These are phyloP conservation scores for Oryza punctata DNA, from an alignment of 176 grass and related monocot species.

Conservation along the genomic window DNA sequence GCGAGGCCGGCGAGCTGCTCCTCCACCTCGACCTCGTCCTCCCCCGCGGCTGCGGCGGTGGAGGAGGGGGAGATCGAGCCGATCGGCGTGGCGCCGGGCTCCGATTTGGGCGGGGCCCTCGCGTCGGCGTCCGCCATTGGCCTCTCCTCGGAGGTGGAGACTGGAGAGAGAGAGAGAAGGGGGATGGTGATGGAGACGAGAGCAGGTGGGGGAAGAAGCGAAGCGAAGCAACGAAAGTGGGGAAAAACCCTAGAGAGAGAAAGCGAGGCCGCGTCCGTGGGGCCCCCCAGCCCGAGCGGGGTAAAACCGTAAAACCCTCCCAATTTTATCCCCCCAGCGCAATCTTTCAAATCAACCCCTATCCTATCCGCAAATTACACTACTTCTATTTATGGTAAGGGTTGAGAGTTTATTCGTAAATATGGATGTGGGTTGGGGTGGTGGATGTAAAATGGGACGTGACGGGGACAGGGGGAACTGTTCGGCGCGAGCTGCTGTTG, in stretches of 20 bases:
- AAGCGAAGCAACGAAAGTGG: conserved; percentile 23
- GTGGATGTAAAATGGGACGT: background rate
- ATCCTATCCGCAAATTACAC: rapidly evolving
- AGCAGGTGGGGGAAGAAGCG: conserved; percentile 40
- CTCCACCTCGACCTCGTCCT: background rate
- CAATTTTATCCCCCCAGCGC: background rate
- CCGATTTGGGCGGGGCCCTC: conserved; percentile 35
- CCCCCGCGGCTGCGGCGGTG: background rate
- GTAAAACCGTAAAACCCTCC: conserved; percentile 6
- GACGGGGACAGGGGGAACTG: background rate
- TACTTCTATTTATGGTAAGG: background rate
- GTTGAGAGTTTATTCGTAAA: no score
- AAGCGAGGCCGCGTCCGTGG: background rate
- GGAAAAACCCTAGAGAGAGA: conserved; percentile 41
- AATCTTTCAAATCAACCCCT: background rate
- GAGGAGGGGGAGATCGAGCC: conserved; percentile 28
- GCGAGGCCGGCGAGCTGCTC: conserved; percentile 32
- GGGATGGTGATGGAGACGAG: conserved; percentile 6
- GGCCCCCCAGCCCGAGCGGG: background rate
- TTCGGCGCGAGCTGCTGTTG: background rate
- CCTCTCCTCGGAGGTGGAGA: background rate
- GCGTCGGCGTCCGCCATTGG: conserved; percentile 54
- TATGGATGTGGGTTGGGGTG: no score
- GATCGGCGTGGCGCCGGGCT: conserved; percentile 22
- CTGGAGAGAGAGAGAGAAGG: background rate